Conservation (phyloP, 2,329 filamentous ascomycete genomes). For the Aspergillus costaricaensis region DNA sequence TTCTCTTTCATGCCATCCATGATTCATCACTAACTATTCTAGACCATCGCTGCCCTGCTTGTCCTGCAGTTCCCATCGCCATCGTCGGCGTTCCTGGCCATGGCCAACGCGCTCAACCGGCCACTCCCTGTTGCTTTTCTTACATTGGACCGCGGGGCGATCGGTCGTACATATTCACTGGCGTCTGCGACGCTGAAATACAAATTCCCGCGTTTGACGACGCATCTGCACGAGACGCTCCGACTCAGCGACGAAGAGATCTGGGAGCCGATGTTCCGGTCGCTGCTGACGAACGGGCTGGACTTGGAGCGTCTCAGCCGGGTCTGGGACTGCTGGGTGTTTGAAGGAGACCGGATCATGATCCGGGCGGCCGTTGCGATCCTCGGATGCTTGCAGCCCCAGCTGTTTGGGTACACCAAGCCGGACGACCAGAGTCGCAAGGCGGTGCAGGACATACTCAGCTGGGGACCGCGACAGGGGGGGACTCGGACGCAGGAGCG, state of each 20-base stretch:
- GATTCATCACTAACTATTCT: slow-evolving; percentile 7
- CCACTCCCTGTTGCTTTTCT: slow-evolving; percentile 63
- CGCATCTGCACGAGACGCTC: slow-evolving; percentile 51
- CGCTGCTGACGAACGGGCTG: slow-evolving; percentile 54
- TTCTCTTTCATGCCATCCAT: background rate
- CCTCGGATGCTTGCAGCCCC: slow-evolving; percentile 46
- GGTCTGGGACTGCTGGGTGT: slow-evolving; percentile 63
- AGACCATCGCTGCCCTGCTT: slow-evolving; percentile 59
- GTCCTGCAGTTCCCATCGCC: slow-evolving; percentile 58
- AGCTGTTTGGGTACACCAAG: slow-evolving; percentile 42
- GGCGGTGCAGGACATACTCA: slow-evolving; percentile 35
- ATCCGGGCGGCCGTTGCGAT: slow-evolving; percentile 49
- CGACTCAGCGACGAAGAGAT: slow-evolving; percentile 46
- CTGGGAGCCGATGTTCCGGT: slow-evolving; percentile 57
- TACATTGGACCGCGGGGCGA: slow-evolving; percentile 58
- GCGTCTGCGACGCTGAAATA: slow-evolving; percentile 59
- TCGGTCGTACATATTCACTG: slow-evolving; percentile 57
- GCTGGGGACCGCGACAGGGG: slow-evolving; percentile 39
- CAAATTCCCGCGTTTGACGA: slow-evolving; percentile 58
- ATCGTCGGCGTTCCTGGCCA: slow-evolving; percentile 57
- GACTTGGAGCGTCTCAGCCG: slow-evolving; percentile 56
- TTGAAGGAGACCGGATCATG: slow-evolving; percentile 59
- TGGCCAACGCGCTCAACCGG: slow-evolving; percentile 64
- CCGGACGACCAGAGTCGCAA: slow-evolving; percentile 41
- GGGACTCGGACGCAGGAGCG: slow-evolving; percentile 38